Evolutionary conservation across 177 flowering plant species (phyloP).

Genomic region (Telopea speciosissima): DNA sequence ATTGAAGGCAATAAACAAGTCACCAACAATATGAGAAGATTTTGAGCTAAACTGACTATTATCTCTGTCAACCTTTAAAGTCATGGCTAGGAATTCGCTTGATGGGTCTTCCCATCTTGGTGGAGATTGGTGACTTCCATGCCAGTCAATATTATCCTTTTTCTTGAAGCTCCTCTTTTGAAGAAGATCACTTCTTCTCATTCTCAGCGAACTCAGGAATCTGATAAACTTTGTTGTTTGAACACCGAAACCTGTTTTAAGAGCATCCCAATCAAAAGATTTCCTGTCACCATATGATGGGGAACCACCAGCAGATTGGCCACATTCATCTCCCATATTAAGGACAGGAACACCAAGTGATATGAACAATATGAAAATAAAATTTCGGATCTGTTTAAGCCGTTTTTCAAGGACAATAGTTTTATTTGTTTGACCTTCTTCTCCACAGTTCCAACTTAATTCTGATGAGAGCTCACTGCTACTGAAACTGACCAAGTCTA

Average conservation of each 20-base stretch:
- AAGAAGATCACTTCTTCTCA: conserved; percentile 49
- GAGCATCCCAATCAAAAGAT: conserved; percentile 49
- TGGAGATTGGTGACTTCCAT: conserved; percentile 36
- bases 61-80: conserved; percentile 40
- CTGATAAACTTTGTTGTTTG: conserved; percentile 53
- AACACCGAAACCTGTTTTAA: conserved; percentile 41
- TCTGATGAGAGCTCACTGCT: conserved; percentile 43
- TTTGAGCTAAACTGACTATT: conserved; percentile 19
- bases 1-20: conserved; percentile 69
- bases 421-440: conserved; percentile 84
- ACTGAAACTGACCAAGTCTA: conserved; percentile 93
- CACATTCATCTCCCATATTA: conserved; percentile 98
- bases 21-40: conserved; percentile 29
- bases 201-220: conserved; percentile 43
- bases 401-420: conserved; percentile 63
- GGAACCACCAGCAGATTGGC: conserved; percentile 73
- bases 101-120: conserved; percentile 65
- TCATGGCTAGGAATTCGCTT: conserved; percentile 58
- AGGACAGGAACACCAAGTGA: conserved; percentile 90
- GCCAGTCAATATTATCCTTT: conserved; percentile 55
- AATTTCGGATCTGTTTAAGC: conserved; percentile 88
- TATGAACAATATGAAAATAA: conserved; percentile 60
- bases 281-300: conserved; percentile 37
- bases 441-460: conserved; percentile 92
- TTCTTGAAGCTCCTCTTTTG: conserved; percentile 43